Evolutionary conservation across 2,329 filamentous ascomycete genomes (phyloP).

Genomic region (Calonectria hongkongensis): DNA sequence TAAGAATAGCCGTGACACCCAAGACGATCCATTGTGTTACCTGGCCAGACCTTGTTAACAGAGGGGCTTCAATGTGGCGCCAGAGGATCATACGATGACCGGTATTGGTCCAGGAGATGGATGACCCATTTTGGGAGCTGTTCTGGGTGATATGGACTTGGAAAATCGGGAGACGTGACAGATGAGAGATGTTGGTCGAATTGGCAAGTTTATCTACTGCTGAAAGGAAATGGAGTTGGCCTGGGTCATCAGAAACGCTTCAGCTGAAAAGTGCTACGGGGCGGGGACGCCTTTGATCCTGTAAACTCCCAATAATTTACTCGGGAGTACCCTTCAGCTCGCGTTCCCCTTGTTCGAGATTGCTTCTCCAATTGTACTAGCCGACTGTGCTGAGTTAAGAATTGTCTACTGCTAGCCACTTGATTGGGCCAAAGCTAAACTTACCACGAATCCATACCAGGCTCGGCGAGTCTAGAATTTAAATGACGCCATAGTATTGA

Average conservation of each 20-base stretch:
- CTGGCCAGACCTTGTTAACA: background rate
- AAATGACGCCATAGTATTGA: background rate
- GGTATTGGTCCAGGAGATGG: background rate
- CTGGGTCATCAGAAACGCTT: background rate
- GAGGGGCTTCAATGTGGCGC: background rate
- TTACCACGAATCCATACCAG: background rate
- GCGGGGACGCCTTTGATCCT: background rate
- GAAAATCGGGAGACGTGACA: background rate
- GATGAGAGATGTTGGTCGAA: background rate
- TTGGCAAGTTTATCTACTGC: background rate
- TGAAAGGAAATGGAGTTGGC: background rate
- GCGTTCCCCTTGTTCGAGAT: background rate
- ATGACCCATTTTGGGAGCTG: background rate
- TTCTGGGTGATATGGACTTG: background rate
- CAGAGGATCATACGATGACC: background rate
- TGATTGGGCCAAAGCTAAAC: background rate
- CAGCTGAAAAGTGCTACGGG: background rate
- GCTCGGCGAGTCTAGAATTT: background rate
- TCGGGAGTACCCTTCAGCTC: background rate
- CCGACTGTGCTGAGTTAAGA: background rate
- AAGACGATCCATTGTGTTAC: conserved; percentile 1
- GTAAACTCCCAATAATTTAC: no score
- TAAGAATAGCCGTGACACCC: background rate
- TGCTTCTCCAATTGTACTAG: background rate
- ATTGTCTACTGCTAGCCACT: background rate